A percentile compares a stretch with the other conserved stretches of the same genome.
Conservation (phyloP, 495 filamentous ascomycete species). For the Podospora australis region DNA sequence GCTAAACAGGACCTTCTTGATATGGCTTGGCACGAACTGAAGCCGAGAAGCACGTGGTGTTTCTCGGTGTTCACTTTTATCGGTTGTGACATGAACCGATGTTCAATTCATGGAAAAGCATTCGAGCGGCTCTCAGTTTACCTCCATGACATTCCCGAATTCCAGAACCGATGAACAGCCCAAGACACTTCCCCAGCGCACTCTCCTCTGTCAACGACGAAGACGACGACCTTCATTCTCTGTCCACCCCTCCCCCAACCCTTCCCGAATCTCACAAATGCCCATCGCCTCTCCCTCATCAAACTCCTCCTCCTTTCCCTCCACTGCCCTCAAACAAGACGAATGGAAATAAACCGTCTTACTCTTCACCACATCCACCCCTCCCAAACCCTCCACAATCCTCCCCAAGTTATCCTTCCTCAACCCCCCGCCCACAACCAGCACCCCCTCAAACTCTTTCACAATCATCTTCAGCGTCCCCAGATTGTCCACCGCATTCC, state of each 20-base stretch:
- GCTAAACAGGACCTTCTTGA: slow-evolving; percentile 3
- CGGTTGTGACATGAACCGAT: too few species aligned
- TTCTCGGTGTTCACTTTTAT: neutral
- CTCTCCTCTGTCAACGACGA: neutral
- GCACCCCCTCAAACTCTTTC: slow-evolving; percentile 4
- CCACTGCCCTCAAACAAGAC: slow-evolving; percentile 18
- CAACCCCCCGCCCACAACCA: slow-evolving; percentile 39
- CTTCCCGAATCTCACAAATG: neutral
- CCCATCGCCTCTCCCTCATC: slow-evolving; percentile 10
- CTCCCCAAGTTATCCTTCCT: slow-evolving; percentile 24
- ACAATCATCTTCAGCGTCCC: slow-evolving; percentile 23
- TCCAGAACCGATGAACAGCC: too few species aligned
- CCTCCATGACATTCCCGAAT: too few species aligned
- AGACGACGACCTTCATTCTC: neutral
- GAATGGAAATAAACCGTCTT: slow-evolving; percentile 30
- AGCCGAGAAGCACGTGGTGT: neutral
- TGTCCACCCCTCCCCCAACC: neutral
- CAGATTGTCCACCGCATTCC: slow-evolving; percentile 25
- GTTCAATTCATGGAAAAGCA: too few species aligned
- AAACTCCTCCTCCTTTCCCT: slow-evolving; percentile 9
- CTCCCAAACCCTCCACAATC: slow-evolving; percentile 10
- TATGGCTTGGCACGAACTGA: neutral
- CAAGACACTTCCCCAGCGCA: too few species aligned
- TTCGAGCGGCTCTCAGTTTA: too few species aligned
- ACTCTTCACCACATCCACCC: neutral